A percentile compares a stretch with the other conserved stretches of the same genome.
Evolutionary conservation across 2,329 filamentous ascomycete genomes (phyloP).

Genomic region (Fusarium duplospermum): DNA sequence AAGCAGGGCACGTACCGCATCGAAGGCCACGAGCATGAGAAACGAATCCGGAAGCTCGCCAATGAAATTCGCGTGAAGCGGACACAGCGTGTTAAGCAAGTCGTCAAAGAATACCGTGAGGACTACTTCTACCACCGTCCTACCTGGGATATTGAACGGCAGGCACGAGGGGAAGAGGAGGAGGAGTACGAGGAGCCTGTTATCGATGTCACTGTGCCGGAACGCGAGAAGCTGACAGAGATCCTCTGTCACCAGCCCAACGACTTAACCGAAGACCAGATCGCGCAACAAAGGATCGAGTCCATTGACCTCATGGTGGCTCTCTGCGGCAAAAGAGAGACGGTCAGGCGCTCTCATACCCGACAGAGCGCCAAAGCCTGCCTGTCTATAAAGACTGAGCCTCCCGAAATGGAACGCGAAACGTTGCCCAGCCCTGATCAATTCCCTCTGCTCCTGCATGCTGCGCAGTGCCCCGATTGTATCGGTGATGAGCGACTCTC

Average conservation of each 20-base stretch:
- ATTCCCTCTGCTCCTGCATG: background rate
- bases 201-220: background rate
- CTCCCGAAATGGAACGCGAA: background rate
- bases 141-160: background rate
- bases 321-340: slow-evolving; percentile 40
- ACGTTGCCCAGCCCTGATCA: background rate
- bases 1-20: background rate
- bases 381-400: background rate
- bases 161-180: background rate
- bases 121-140: background rate
- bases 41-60: no score
- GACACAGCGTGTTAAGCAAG: no score
- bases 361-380: background rate
- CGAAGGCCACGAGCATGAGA: no score
- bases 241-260: background rate
- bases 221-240: background rate
- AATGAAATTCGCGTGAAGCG: no score
- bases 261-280: background rate
- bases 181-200: background rate
- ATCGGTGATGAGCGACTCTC: background rate
- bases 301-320: background rate
- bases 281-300: background rate
- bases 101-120: background rate
- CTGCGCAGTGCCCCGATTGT: background rate
- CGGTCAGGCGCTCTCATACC: slow-evolving; percentile 12